Evolutionary conservation across 2,329 filamentous ascomycete genomes (phyloP).

Genomic region (Chaetomiaceae sp.): DNA sequence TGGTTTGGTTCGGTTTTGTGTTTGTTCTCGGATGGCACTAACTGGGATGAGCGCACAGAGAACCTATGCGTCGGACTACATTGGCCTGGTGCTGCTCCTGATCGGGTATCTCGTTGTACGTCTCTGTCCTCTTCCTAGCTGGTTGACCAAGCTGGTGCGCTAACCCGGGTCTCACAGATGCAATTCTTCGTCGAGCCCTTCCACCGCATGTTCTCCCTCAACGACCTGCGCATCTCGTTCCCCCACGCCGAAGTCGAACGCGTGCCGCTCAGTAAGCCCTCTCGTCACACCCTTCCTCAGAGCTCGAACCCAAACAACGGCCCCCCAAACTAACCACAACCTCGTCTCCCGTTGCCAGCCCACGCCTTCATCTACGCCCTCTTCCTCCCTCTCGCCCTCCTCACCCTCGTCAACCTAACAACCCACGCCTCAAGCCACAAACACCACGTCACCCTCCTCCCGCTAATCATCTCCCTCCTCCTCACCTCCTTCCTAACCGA

Average conservation of each 20-base stretch:
- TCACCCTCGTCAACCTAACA: conserved; percentile 61
- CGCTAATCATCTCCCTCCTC: conserved; percentile 70
- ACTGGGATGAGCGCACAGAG: conserved; percentile 42
- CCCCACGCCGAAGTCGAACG: conserved; percentile 81
- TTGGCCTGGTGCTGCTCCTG: conserved; percentile 69
- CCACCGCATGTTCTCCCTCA: conserved; percentile 88
- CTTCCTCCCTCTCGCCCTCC: conserved; percentile 61
- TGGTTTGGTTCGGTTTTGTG: not conserved
- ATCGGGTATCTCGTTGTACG: conserved; percentile 59
- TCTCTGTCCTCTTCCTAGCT: conserved; percentile 21
- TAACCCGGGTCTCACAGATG: conserved; percentile 41
- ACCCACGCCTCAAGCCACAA: conserved; percentile 66
- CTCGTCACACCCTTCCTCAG: not conserved
- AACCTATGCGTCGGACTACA: conserved; percentile 84
- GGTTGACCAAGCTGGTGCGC: not conserved
- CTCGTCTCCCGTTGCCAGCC: conserved; percentile 33
- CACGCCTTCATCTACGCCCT: conserved; percentile 78
- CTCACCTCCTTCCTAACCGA: conserved; percentile 83
- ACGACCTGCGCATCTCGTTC: conserved; percentile 77
- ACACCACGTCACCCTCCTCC: conserved; percentile 78
- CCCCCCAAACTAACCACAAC: not conserved
- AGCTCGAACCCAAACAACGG: no score
- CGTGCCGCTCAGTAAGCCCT: conserved; percentile 66
- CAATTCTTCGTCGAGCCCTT: conserved; percentile 74
- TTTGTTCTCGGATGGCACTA: not conserved